Base-by-base conservation (phyloP, 208 protist species). In the Trypanosoma brucei region DNA sequence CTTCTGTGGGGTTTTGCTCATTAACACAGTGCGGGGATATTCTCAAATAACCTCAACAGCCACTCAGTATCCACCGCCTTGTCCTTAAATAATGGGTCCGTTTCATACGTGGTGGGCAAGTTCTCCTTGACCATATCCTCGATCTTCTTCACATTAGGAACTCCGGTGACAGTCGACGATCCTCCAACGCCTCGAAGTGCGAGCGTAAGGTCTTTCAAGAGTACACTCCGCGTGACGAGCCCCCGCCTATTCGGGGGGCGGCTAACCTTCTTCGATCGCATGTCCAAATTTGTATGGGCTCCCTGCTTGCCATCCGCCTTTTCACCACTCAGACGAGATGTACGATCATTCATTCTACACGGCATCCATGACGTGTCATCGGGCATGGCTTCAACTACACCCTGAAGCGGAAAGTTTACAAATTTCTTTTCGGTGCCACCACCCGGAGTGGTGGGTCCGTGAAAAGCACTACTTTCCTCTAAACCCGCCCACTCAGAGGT, bases 81-180 rank as follows among this genome's bases (percentile, higher is more conserved):
- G 14, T 66, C 55, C n/a, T 7, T 30, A 62, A 73, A 73, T 31
- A 73, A 62, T 40, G 53, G 11, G 42, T 73, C 68, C 3, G 68
- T 67, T 34, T 73, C 68, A 61, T 73, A 67, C 5, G 39, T 53
- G 34, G 68, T 52, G 7, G 68, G 68, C n/a, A 73, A n/a, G 33
- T 60, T n/a, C n/a, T 55, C 45, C 3, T n/a, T 59, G 9, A 73
- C 30, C 55, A 73, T 38, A 11, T 66, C 39, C 34, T 73, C 55
- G 1, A 73, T 14, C 35, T 67, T 60, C 30, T 45, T 37, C 49
- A 73, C 36, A 11, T 46, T 11, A 46, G 1, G 37, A n/a, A 40
- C n/a, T 30, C n/a, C 46, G 9, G 37, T 34, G 9, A 14, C 34
- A n/a, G 13, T 33, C 7, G 35, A 14, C 2, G 48, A 7, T 7